Conservation (phyloP, 1,139 yeast genomes). For the Geotrichum restrictum region DNA sequence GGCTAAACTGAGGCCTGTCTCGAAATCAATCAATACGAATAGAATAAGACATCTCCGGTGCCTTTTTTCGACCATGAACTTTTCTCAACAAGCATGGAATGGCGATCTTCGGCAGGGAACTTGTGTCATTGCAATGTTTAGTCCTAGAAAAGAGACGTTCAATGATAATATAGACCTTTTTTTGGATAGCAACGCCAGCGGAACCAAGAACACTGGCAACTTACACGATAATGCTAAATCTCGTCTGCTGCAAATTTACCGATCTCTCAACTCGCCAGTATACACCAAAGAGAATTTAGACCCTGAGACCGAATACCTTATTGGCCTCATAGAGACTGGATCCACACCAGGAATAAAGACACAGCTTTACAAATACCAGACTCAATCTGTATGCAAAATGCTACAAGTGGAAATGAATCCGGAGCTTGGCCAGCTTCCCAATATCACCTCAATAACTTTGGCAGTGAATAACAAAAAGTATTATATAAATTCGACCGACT, state of each 20-base stretch:
- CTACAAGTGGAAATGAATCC: conserved; percentile 48
- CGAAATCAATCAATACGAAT: conserved; percentile 36
- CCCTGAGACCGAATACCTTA: conserved; percentile 23
- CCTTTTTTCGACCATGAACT: conserved; percentile 44
- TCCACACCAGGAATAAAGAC: conserved; percentile 50
- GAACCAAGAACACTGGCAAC: conserved; percentile 32
- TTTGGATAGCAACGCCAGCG: conserved; percentile 6
- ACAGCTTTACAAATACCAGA: conserved; percentile 53
- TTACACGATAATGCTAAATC: conserved; percentile 45
- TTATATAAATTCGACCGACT: conserved; percentile 40
- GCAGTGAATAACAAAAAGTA: conserved; percentile 19
- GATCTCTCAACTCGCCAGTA: conserved; percentile 15
- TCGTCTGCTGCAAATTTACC: conserved; percentile 26
- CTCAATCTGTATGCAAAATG: conserved; percentile 58
- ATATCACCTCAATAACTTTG: conserved; percentile 39
- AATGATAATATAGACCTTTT: conserved; percentile 5
- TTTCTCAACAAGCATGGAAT: conserved; percentile 35
- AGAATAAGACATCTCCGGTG: conserved; percentile 38
- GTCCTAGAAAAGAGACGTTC: not conserved
- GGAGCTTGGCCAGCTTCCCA: conserved; percentile 44
- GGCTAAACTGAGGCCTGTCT: conserved; percentile 24
- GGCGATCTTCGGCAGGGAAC: conserved; percentile 11
- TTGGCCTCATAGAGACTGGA: conserved; percentile 30
- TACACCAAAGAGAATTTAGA: conserved; percentile 29
- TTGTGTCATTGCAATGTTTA: conserved; percentile 12